Evolutionary conservation across 441 rosid genomes (phyloP).

Genomic region (Aquilaria agallochum): DNA sequence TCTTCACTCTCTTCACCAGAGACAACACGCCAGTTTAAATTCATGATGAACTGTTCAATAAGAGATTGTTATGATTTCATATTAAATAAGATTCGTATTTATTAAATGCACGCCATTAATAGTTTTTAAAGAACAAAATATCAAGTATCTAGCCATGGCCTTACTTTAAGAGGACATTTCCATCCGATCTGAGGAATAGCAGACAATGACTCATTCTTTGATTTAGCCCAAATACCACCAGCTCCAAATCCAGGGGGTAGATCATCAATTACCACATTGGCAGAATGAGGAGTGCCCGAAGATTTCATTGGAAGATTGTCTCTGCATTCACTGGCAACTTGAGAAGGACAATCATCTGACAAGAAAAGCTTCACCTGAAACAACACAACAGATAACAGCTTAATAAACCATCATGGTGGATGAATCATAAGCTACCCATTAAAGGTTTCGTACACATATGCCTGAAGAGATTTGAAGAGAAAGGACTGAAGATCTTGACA

Average conservation of each 20-base stretch:
- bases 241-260: slow-evolving; percentile 48
- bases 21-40: slow-evolving; percentile 41
- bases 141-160: not conserved
- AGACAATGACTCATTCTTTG: slow-evolving; percentile 8
- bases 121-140: no score
- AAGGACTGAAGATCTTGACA: no score
- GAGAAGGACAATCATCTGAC: slow-evolving; percentile 41
- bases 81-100: no score
- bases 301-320: slow-evolving; percentile 17
- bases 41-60: slow-evolving; percentile 37
- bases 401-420: no score
- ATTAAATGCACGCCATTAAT: no score
- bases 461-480: no score
- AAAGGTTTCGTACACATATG: no score
- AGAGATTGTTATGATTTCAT: no score
- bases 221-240: slow-evolving; percentile 11
- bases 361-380: slow-evolving; percentile 44
- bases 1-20: slow-evolving; percentile 65
- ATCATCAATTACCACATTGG: slow-evolving; percentile 9
- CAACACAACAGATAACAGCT: not conserved
- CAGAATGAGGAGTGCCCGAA: slow-evolving; percentile 10
- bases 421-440: no score
- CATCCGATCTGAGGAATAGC: slow-evolving; percentile 33
- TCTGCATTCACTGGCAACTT: slow-evolving; percentile 29
- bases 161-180: slow-evolving; percentile 60